Evolutionary conservation across 164 flowering plant genomes (phyloP).

Genomic region (Vitis labrusca): DNA sequence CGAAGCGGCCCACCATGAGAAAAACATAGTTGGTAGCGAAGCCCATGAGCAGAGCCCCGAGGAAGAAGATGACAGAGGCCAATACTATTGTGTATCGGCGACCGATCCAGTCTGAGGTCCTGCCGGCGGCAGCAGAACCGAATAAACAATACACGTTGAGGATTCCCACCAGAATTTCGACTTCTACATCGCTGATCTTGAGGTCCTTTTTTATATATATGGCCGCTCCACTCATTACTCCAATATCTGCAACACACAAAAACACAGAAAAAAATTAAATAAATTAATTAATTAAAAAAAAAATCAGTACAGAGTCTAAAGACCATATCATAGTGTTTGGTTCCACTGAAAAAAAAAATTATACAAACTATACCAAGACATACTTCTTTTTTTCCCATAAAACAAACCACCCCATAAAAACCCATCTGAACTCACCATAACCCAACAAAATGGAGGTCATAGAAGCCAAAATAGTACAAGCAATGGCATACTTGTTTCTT

Average conservation of each 20-base stretch:
- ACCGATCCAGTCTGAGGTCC: slow-evolving; percentile 61
- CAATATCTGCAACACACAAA: slow-evolving; percentile 33
- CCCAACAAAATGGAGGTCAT: slow-evolving; percentile 69
- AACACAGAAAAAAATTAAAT: not conserved
- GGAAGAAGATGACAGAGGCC: slow-evolving; percentile 43
- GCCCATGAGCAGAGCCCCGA: slow-evolving; percentile 49
- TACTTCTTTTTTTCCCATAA: not conserved
- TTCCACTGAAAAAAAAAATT: no score
- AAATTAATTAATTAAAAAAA: not conserved
- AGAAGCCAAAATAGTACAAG: slow-evolving; percentile 67
- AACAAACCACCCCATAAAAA: no score
- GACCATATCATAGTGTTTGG: no score
- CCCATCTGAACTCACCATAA: slow-evolving; percentile 41
- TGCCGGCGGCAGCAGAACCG: slow-evolving; percentile 49
- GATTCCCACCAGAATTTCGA: slow-evolving; percentile 37
- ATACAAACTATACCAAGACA: no score
- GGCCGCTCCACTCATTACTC: slow-evolving; percentile 62
- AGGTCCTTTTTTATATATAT: slow-evolving; percentile 43
- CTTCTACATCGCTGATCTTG: slow-evolving; percentile 23
- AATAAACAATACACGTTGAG: slow-evolving; percentile 41
- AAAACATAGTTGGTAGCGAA: slow-evolving; percentile 44
- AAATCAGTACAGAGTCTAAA: no score
- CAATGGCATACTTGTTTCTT: slow-evolving; percentile 57
- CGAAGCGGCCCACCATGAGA: slow-evolving; percentile 53
- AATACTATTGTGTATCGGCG: slow-evolving; percentile 51